These are phyloP conservation scores for Aurifilum marmelostoma DNA, from an alignment of 2,329 filamentous ascomycete genomes.

Conservation along the genomic window DNA sequence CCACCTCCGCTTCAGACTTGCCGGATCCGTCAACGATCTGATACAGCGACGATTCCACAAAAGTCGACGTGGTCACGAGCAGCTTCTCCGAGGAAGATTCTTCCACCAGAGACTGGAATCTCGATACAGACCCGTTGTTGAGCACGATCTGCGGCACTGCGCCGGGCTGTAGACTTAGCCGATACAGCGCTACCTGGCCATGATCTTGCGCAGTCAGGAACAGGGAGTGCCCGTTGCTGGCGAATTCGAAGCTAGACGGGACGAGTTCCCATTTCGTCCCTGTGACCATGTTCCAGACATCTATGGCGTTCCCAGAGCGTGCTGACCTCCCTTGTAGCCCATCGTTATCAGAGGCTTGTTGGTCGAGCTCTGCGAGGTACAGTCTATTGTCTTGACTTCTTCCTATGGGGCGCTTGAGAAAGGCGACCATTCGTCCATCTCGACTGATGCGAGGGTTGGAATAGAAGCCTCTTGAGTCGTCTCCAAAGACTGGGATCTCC, in stretches of 20 bases:
- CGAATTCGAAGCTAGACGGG: slow-evolving; percentile 42
- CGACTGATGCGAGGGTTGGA: slow-evolving; percentile 42
- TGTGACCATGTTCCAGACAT: slow-evolving; percentile 37
- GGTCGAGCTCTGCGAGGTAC: slow-evolving; percentile 37
- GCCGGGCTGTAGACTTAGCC: slow-evolving; percentile 38
- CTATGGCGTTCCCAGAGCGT: slow-evolving; percentile 31
- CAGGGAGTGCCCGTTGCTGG: slow-evolving; percentile 38
- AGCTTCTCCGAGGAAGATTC: slow-evolving; percentile 34
- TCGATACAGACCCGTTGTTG: slow-evolving; percentile 35
- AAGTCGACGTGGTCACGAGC: slow-evolving; percentile 43
- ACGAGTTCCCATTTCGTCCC: slow-evolving; percentile 36
- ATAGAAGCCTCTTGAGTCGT: slow-evolving; percentile 25
- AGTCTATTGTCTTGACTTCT: slow-evolving; percentile 37
- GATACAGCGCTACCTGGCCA: slow-evolving; percentile 40
- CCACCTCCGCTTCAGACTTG: slow-evolving; percentile 31
- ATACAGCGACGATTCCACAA: slow-evolving; percentile 45
- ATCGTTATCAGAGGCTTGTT: slow-evolving; percentile 27
- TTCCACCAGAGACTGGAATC: slow-evolving; percentile 35
- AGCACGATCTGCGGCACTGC: slow-evolving; percentile 35
- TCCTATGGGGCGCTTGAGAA: slow-evolving; percentile 36
- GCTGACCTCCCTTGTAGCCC: too few species aligned
- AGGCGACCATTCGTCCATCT: slow-evolving; percentile 42
- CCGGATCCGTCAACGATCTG: slow-evolving; percentile 38
- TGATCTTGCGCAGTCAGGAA: slow-evolving; percentile 40
- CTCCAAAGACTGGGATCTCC: slow-evolving; percentile 32